phyloP scores from a whole-genome alignment of 73 alveolate species.

The Paramecium octaurelia region DNA sequence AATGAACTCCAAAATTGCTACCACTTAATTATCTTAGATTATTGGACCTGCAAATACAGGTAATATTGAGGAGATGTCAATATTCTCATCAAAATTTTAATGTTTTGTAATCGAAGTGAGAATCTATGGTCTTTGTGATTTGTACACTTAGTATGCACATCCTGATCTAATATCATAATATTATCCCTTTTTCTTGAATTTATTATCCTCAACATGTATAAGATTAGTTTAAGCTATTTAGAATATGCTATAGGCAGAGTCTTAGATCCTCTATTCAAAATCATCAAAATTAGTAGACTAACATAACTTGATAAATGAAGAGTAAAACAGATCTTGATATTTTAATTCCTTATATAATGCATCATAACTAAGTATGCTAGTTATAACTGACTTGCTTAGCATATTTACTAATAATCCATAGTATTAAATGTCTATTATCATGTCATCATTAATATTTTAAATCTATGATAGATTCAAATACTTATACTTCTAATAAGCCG shows the following conservation, averaged over 20 bases:
- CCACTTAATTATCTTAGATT: background rate
- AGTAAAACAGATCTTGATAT: background rate
- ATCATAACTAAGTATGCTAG: background rate
- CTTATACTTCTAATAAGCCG: background rate
- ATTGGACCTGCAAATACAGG: conserved; percentile 50
- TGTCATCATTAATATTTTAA: background rate
- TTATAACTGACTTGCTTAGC: conserved; percentile 13
- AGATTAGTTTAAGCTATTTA: background rate
- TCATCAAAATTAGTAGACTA: background rate
- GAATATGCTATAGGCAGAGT: background rate
- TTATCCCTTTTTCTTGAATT: background rate
- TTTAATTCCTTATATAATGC: background rate
- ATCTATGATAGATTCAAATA: background rate
- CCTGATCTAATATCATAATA: background rate
- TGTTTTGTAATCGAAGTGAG: background rate
- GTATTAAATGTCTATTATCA: background rate
- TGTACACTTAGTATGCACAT: background rate
- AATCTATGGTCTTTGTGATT: background rate
- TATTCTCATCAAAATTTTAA: conserved; percentile 23
- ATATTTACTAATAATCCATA: conserved; percentile 24
- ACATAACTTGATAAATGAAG: background rate
- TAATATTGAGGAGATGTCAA: background rate
- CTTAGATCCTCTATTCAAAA: background rate
- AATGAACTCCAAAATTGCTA: background rate
- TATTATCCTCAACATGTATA: background rate